phyloP scores from a whole-genome alignment of 371 early-diverging fungal species.

The Mortierella sp. region DNA sequence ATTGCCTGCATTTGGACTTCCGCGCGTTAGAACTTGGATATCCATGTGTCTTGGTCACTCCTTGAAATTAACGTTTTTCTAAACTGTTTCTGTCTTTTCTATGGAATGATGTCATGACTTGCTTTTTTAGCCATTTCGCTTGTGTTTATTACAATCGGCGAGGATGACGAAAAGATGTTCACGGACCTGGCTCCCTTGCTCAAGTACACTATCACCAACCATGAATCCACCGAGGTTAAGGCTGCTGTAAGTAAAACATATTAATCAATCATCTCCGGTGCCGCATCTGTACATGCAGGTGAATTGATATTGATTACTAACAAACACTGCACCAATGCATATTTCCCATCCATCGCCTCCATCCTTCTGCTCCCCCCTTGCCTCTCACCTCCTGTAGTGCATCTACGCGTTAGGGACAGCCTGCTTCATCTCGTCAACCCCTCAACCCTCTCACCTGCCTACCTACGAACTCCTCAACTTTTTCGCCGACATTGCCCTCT shows the following conservation, averaged over 20 bases:
- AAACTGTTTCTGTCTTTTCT: not conserved
- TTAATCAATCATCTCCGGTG: not conserved
- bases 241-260: constrained; percentile 51
- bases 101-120: constrained; percentile 5
- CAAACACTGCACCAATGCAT: not conserved
- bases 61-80: not conserved
- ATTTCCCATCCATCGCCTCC: no score
- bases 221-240: constrained; percentile 60
- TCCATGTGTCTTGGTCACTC: constrained; percentile 1
- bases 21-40: not conserved
- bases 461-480: constrained; percentile 60
- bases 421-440: constrained; percentile 68
- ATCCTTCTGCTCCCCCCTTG: constrained; percentile 19
- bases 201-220: constrained; percentile 63
- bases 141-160: constrained; percentile 78
- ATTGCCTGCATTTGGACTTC: not conserved
- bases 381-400: constrained; percentile 39
- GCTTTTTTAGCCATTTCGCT: constrained; percentile 66
- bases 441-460: constrained; percentile 68
- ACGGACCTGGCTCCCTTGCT: constrained; percentile 64
- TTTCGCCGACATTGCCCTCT: constrained; percentile 50
- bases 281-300: no score
- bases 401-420: constrained; percentile 69
- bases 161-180: constrained; percentile 72
- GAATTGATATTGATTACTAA: not conserved